Conservation (phyloP, 176 grass and related monocot genomes). For the Zoysia pacifica region DNA sequence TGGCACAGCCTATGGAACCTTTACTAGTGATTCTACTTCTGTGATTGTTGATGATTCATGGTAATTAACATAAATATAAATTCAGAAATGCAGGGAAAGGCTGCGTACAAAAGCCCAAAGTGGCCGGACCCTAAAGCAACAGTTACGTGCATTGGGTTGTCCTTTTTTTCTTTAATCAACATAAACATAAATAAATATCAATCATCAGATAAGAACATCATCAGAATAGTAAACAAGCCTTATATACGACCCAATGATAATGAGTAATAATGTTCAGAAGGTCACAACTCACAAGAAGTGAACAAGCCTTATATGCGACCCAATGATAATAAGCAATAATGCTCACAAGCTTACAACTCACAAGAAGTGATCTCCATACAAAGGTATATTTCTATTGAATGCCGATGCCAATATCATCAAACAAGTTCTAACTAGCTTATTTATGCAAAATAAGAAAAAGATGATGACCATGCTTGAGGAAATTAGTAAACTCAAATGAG, state of each 20-base stretch:
- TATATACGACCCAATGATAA: neutral
- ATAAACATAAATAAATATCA: neutral
- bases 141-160: no score
- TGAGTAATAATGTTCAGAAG: neutral
- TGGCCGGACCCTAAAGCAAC: no score
- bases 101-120: no score
- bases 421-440: neutral
- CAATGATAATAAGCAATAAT: slow-evolving; percentile 1
- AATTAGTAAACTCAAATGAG: neutral
- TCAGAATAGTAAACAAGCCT: neutral
- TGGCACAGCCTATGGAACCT: neutral
- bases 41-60: neutral
- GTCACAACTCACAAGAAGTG: slow-evolving; percentile 1
- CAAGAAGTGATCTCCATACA: neutral
- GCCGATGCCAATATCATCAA: neutral
- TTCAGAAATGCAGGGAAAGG: no score
- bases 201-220: neutral
- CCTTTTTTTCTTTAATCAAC: neutral
- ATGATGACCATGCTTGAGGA: neutral
- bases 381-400: neutral
- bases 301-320: neutral
- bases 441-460: neutral
- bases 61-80: neutral
- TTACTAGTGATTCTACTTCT: neutral
- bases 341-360: neutral